Evolutionary conservation across 805 yeast species (phyloP).

Genomic region (Saccharomycopsis synnaedendra): DNA sequence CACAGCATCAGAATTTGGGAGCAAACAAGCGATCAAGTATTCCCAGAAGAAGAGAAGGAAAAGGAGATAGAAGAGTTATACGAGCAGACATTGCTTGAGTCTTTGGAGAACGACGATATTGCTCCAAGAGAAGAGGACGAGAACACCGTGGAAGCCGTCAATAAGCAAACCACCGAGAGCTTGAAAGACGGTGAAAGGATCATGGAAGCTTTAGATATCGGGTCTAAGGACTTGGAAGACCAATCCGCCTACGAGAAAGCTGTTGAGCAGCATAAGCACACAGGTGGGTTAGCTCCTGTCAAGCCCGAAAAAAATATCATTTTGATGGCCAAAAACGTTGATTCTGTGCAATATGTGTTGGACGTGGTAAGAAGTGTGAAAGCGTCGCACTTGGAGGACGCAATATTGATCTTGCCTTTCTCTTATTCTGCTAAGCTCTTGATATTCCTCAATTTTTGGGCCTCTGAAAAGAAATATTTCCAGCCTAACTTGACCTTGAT

Average conservation of each 20-base stretch:
- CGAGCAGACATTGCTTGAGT: constrained; percentile 65
- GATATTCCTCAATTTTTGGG: constrained; percentile 67
- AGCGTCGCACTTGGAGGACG: constrained; percentile 85
- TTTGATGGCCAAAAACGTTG: constrained; percentile 50
- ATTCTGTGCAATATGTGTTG: constrained; percentile 72
- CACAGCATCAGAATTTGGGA: constrained; percentile 90
- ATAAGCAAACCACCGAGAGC: constrained; percentile 80
- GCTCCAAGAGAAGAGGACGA: constrained; percentile 32
- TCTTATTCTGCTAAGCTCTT: constrained; percentile 66
- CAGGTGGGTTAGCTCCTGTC: constrained; percentile 29
- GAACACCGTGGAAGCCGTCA: constrained; percentile 51
- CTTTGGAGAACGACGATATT: constrained; percentile 51
- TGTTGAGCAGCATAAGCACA: constrained; percentile 28
- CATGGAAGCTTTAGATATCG: constrained; percentile 85
- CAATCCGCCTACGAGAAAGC: constrained; percentile 36
- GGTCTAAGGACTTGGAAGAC: constrained; percentile 56
- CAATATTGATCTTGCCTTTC: constrained; percentile 82
- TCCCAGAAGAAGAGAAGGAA: constrained; percentile 92
- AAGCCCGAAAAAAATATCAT: constrained; percentile 61
- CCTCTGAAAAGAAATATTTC: constrained; percentile 34
- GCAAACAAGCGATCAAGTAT: constrained; percentile 90
- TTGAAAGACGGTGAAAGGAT: constrained; percentile 89
- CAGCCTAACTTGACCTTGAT: constrained; percentile 48
- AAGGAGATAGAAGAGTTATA: constrained; percentile 89
- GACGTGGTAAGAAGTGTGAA: constrained; percentile 58